Evolutionary conservation across 371 early-diverging fungal genomes (phyloP), one percentile per base, ranked within the genome.

Genomic region (Amoeboaphelidium occidentale): DNA sequence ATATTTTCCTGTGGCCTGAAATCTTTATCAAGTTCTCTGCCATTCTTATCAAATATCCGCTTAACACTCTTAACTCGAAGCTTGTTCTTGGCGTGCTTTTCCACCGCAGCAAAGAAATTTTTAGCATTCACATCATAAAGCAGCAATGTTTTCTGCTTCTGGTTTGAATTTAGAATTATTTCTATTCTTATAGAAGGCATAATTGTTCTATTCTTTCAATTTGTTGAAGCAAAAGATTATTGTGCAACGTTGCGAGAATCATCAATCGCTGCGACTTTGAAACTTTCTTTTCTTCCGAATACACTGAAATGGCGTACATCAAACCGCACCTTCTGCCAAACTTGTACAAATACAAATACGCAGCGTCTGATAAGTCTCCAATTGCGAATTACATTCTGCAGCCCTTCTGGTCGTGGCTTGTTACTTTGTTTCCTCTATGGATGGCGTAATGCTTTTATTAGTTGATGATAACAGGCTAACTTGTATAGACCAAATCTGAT

Each of bases 401-500:
- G 28, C 83, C 77, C 51, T 90, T 90, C 63, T 90, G 87, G 84
- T 79, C 79, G 58, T 75, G 74, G 67, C 69, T 79, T 21, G 77
- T 89, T 14, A 72, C 75, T 6, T 58, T 81, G 43, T 83, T 94
- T 59, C 97, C 94, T 25, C 61, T 72, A 55, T 81, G 83, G 79
- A 75, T 94, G 68, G 90, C 92, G 81, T n/a, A n/a, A n/a, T n/a
- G n/a, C n/a, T n/a, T n/a, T n/a, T n/a, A n/a, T n/a, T n/a, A n/a
- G n/a, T n/a, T n/a, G n/a, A n/a, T n/a, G n/a, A n/a, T n/a, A n/a
- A n/a, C n/a, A n/a, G n/a, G n/a, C n/a, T n/a, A n/a, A n/a, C n/a
- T n/a, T n/a, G n/a, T n/a, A n/a, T n/a, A n/a, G n/a, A 32, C 98
- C 98, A 44, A 98, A 97, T 63, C 60, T 88, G 53, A 92, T 98